Conservation (phyloP, 768 basidiomycete genomes). For the Chalciporus pseudorubinellus region DNA sequence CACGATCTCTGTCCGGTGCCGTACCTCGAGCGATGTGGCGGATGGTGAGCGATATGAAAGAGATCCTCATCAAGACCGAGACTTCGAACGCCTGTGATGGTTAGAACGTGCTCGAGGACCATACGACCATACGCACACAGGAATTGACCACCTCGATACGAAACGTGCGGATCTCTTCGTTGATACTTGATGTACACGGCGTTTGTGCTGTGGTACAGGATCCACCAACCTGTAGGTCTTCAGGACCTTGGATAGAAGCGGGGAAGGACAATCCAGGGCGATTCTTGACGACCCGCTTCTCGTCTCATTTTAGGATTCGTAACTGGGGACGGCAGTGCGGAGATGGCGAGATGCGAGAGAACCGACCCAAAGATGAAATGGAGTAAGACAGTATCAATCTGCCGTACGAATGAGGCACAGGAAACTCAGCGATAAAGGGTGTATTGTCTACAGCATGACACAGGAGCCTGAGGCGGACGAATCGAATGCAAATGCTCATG, state of each 20-base stretch:
- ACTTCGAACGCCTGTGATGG: background rate
- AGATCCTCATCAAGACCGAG: constrained; percentile 15
- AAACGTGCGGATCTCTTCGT: constrained; percentile 19
- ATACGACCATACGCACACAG: background rate
- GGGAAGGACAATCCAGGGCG: constrained; percentile 21
- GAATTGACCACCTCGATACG: constrained; percentile 2
- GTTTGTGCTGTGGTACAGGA: constrained; percentile 23
- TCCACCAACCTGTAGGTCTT: constrained; percentile 16
- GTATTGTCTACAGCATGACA: constrained; percentile 15
- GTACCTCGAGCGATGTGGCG: constrained; percentile 6
- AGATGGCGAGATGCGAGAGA: constrained; percentile 25
- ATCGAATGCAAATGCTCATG: background rate
- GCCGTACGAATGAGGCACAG: constrained; percentile 19
- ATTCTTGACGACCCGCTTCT: constrained; percentile 15
- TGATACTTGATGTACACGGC: constrained; percentile 13
- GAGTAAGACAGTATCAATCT: background rate
- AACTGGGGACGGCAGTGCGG: constrained; percentile 20
- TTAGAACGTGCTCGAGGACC: constrained; percentile 5
- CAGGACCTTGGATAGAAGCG: constrained; percentile 26
- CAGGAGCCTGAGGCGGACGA: constrained; percentile 11
- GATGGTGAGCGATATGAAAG: constrained; percentile 6
- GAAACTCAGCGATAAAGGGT: constrained; percentile 6
- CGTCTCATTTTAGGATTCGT: constrained; percentile 23
- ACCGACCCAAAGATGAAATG: constrained; percentile 16
- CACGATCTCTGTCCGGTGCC: constrained; percentile 5